Evolutionary conservation across 2,329 filamentous ascomycete species (phyloP), one percentile per base, ranked within the genome.

Genomic region (Aspergillus floridensis): DNA sequence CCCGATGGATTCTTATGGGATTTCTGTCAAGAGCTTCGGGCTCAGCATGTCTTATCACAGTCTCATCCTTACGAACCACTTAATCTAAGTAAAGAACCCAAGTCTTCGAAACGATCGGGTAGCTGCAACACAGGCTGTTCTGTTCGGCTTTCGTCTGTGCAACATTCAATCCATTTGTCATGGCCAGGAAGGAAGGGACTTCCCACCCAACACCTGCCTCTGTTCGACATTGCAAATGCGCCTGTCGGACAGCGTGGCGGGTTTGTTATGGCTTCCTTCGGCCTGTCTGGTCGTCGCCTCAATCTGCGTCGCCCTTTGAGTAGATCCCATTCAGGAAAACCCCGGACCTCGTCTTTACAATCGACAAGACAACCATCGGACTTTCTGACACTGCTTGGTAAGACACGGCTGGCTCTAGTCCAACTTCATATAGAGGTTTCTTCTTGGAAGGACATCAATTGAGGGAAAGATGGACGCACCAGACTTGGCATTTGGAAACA

Each of bases 211-310:
- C 46, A 50, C 59, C 59, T 60, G 49, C 56, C 56, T 57, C 53
- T 65, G 65, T 67, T 64, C 64, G 51, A 66, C 62, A 49, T 60
- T 63, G 59, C 44, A 41, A 56, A 58, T 49, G 48, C 26, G 44
- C 50, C 51, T 38, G 16, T 48, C 38, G 49, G 47, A 26, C 47
- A 38, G 31, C 44, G 31, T 59, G 38, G 38, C 38, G 16, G 38
- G 7, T 44, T 44, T 44, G 38, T 16, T 44, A 44, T 44, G 38
- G 16, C 38, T 44, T 16, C 16, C 38, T 44, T 19, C 14, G 14
- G 16, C 38, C 16, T 44, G 38, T 8, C 38, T 44, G 38, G 38
- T 44, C 38, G 5, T 19, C 38, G 38, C 16, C 38, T 44, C n/a
- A n/a, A 16, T 16, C 14, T 44, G 38, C 38, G 16, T 44, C n/a